These are phyloP conservation scores for Mortierella sp. DNA, from an alignment of 371 early-diverging fungal species.

Conservation along the genomic window DNA sequence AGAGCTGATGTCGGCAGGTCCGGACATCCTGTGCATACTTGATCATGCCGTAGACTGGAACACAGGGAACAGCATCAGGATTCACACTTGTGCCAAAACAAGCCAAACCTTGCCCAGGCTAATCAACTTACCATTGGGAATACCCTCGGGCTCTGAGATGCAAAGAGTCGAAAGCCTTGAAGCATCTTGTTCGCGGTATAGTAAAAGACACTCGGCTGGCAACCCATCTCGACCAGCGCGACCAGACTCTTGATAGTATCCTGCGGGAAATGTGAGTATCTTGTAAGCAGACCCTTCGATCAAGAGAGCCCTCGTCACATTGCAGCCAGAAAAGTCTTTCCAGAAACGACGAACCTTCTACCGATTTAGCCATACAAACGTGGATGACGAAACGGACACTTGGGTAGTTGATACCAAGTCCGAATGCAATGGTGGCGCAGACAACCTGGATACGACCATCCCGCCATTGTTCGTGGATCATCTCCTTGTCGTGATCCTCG, in stretches of 20 bases:
- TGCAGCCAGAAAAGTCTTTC: no score
- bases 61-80: no score
- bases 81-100: not conserved
- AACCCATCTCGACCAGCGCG: slow-evolving; percentile 88
- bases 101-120: not conserved
- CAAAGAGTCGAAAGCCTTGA: slow-evolving; percentile 69
- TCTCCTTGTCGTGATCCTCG: slow-evolving; percentile 73
- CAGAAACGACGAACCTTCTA: slow-evolving; percentile 67
- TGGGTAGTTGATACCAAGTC: slow-evolving; percentile 91
- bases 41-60: slow-evolving; percentile 69
- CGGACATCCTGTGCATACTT: slow-evolving; percentile 71
- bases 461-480: slow-evolving; percentile 83
- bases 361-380: slow-evolving; percentile 82
- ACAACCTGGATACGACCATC: slow-evolving; percentile 75
- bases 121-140: slow-evolving; percentile 57
- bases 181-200: slow-evolving; percentile 78
- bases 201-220: slow-evolving; percentile 79
- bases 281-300: not conserved
- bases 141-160: slow-evolving; percentile 72
- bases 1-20: slow-evolving; percentile 73
- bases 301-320: no score
- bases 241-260: slow-evolving; percentile 94
- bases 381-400: slow-evolving; percentile 91
- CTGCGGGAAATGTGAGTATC: slow-evolving; percentile 1
- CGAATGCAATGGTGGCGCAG: slow-evolving; percentile 89